Evolutionary conservation across 306 rosid genomes (phyloP).

Genomic region (Macrotyloma uniflorum): DNA sequence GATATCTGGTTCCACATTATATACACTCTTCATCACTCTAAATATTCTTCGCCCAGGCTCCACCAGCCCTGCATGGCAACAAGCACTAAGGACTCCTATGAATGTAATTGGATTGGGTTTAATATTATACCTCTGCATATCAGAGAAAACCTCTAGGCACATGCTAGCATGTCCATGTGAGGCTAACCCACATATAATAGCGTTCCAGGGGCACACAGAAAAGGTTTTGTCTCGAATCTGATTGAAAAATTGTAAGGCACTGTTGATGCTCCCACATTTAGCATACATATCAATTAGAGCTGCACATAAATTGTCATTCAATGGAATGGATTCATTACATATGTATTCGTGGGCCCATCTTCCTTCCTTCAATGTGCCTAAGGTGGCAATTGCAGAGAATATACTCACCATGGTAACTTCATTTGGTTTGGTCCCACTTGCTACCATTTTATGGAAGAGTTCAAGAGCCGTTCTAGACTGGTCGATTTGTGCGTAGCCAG

Average conservation of each 20-base stretch:
- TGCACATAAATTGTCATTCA: constrained; percentile 78
- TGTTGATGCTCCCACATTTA: constrained; percentile 80
- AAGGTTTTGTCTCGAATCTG: constrained; percentile 52
- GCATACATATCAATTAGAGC: constrained; percentile 90
- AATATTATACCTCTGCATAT: constrained; percentile 58
- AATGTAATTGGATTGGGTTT: constrained; percentile 82
- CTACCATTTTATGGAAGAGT: constrained; percentile 74
- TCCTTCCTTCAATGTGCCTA: constrained; percentile 75
- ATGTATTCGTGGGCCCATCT: constrained; percentile 74
- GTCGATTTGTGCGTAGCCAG: constrained; percentile 77
- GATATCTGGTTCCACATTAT: constrained; percentile 74
- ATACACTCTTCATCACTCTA: constrained; percentile 66
- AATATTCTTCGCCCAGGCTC: constrained; percentile 72
- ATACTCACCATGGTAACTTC: constrained; percentile 93
- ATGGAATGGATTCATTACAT: constrained; percentile 55
- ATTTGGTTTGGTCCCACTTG: constrained; percentile 64
- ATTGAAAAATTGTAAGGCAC: constrained; percentile 69
- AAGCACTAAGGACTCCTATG: constrained; percentile 81
- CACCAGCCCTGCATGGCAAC: constrained; percentile 89
- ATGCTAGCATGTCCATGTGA: constrained; percentile 75
- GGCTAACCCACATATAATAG: constrained; percentile 85
- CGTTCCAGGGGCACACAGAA: constrained; percentile 88
- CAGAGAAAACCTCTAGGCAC: constrained; percentile 71
- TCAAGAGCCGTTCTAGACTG: constrained; percentile 74
- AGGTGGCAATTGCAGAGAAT: constrained; percentile 78